Evolutionary conservation across 2,329 filamentous ascomycete genomes (phyloP).

Genomic region (Claviceps humidiphila): DNA sequence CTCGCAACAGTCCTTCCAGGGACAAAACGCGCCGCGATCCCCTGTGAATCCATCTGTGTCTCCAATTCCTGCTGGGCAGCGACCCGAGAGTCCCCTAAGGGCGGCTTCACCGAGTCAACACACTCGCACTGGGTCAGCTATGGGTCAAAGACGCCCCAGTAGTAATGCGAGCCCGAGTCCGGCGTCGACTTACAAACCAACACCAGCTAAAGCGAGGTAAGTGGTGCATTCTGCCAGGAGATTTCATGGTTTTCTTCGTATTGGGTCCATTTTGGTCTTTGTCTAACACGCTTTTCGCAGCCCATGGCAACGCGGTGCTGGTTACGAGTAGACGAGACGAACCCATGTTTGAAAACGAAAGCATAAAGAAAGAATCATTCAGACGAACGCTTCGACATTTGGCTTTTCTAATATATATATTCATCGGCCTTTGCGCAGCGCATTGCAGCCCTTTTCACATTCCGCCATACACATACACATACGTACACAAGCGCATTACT

Average conservation of each 20-base stretch:
- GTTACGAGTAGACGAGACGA: conserved; percentile 23
- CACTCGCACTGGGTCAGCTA: conserved; percentile 7
- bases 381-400: too few relatives aligned
- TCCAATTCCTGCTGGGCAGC: conserved; percentile 26
- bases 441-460: too few relatives aligned
- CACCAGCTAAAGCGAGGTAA: conserved; percentile 28
- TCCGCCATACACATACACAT: too few relatives aligned
- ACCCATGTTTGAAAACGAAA: background rate
- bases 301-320: conserved; percentile 33
- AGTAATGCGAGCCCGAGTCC: conserved; percentile 23
- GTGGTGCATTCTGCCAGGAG: background rate
- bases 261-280: background rate
- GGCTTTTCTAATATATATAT: too few relatives aligned
- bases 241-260: background rate
- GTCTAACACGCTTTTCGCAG: conserved; percentile 14
- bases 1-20: conserved; percentile 19
- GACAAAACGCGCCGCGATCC: conserved; percentile 13
- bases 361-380: too few relatives aligned
- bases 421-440: too few relatives aligned
- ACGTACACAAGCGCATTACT: too few relatives aligned
- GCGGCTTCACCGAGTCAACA: conserved; percentile 23
- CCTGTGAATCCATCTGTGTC: conserved; percentile 30
- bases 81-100: conserved; percentile 23
- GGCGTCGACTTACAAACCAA: conserved; percentile 16
- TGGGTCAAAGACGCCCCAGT: conserved; percentile 15